Evolutionary conservation across 2,329 filamentous ascomycete genomes (phyloP), one percentile per base, ranked within the genome.

Genomic region (Xylariaceae sp.): DNA sequence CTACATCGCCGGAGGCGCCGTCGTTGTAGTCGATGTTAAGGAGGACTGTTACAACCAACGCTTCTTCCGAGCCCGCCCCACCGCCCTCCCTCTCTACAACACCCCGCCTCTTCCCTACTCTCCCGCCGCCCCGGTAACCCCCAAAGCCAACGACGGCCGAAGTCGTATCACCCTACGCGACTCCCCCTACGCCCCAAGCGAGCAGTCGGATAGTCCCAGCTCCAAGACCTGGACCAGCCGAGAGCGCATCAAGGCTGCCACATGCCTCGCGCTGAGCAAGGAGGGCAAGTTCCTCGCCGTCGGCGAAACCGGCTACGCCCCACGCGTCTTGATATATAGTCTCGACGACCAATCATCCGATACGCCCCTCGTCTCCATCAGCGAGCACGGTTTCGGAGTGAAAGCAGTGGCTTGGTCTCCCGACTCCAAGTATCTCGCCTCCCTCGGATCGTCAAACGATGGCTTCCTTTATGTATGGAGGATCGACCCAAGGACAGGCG

Each of bases 291-390:
- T 88, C 66, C 77, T 99, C 47, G 94, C 93, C 9, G 88, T 97
- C 3, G 94, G 94, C 63, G 94, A 99, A 80, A 96, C 92, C 3
- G 94, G 94, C 18, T 97, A 97, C 70, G 89, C 87, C 48, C 94
- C 94, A 6, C 82, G 94, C 48, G 90, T 99, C 18, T 77, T 97
- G 51, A 86, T 99, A 49, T 99, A 96, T 71, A 90, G 84, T 31
- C 84, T 94, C 5, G 82, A 88, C 62, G 91, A 96, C 64, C 80
- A 80, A 34, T 88, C 89, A 1, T 87, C 86, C 2, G 92, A 97
- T 63, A 81, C 80, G 1, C 94, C 94, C 2, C 77, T 97, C 6
- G 89, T 91, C 2, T 90, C 89, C 34, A 82, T 99, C 50, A 89
- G 84, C 49, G 94, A 99, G 66, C 94, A 99, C 71, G 87, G 84